Evolutionary conservation across 345 rosid species (phyloP).

Genomic region (Chamaenerion angustifolium): DNA sequence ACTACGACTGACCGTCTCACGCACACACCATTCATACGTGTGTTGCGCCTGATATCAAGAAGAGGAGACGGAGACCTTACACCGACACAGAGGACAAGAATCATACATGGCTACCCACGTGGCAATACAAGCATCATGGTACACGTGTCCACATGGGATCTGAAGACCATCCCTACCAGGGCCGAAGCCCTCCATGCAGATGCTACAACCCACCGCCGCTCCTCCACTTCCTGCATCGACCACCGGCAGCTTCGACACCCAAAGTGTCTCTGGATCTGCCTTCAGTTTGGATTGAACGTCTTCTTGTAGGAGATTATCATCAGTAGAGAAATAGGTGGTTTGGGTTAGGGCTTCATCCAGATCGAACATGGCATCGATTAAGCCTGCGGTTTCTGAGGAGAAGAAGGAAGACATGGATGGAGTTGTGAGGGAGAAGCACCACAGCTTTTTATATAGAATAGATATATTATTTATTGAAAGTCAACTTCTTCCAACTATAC

Average conservation of each 20-base stretch:
- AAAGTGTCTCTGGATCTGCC: not conserved
- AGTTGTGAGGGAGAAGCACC: too few species aligned
- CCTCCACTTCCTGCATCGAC: not conserved
- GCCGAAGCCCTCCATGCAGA: constrained; percentile 15
- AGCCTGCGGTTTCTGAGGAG: constrained; percentile 1
- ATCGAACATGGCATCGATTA: constrained; percentile 5
- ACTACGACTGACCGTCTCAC: too few species aligned
- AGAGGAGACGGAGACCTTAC: constrained; percentile 5
- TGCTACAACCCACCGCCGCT: constrained; percentile 4
- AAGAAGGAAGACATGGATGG: not conserved
- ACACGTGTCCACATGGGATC: constrained; percentile 17
- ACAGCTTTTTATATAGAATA: too few species aligned
- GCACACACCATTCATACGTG: too few species aligned
- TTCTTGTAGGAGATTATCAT: not conserved
- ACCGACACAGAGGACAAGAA: constrained; percentile 19
- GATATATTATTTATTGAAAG: too few species aligned
- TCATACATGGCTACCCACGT: constrained; percentile 11
- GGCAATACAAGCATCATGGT: constrained; percentile 16
- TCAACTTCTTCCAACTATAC: too few species aligned
- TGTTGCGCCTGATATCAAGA: too few species aligned
- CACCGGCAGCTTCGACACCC: not conserved
- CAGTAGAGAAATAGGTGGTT: not conserved
- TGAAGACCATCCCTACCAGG: not conserved
- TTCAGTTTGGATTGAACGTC: not conserved
- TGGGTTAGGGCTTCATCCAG: constrained; percentile 7